Evolutionary conservation across 1,139 yeast species (phyloP).

Genomic region (Sugiyamaella sp.): DNA sequence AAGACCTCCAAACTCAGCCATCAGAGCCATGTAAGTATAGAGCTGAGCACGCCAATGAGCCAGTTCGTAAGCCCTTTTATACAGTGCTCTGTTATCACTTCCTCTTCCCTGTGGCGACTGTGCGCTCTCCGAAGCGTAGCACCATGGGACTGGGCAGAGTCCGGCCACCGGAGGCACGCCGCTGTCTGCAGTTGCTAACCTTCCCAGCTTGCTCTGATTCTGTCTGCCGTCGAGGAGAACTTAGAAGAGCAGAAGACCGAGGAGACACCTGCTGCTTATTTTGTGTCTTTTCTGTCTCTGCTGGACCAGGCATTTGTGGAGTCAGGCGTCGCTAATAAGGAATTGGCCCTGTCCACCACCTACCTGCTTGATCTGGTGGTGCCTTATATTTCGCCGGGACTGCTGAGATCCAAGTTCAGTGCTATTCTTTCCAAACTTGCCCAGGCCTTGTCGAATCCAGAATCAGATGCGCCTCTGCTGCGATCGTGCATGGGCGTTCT

Average conservation of each 20-base stretch:
- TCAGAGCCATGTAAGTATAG: constrained; percentile 62
- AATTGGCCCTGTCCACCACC: constrained; percentile 72
- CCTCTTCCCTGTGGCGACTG: not conserved
- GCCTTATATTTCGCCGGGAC: constrained; percentile 64
- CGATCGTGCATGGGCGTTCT: constrained; percentile 85
- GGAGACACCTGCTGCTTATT: constrained; percentile 66
- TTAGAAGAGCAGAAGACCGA: constrained; percentile 69
- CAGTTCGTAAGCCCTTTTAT: not conserved
- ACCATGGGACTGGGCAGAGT: not conserved
- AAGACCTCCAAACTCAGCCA: constrained; percentile 74
- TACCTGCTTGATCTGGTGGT: constrained; percentile 81
- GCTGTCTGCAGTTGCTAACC: constrained; percentile 5
- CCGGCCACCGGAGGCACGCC: not conserved
- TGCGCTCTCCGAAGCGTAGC: constrained; percentile 1
- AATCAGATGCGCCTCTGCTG: constrained; percentile 81
- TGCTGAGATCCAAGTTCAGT: constrained; percentile 71
- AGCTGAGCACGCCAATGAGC: not conserved
- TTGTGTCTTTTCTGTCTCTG: constrained; percentile 79
- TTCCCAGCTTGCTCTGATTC: constrained; percentile 57
- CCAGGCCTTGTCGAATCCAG: constrained; percentile 69
- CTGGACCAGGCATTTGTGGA: constrained; percentile 68
- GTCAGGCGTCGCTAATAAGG: constrained; percentile 58
- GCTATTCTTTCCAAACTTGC: constrained; percentile 81
- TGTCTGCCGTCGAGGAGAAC: constrained; percentile 89
- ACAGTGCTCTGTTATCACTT: not conserved